A percentile compares a stretch with the other conserved stretches of the same genome.
Conservation (phyloP, 139 green algal species). For the Marvania coccoides region DNA sequence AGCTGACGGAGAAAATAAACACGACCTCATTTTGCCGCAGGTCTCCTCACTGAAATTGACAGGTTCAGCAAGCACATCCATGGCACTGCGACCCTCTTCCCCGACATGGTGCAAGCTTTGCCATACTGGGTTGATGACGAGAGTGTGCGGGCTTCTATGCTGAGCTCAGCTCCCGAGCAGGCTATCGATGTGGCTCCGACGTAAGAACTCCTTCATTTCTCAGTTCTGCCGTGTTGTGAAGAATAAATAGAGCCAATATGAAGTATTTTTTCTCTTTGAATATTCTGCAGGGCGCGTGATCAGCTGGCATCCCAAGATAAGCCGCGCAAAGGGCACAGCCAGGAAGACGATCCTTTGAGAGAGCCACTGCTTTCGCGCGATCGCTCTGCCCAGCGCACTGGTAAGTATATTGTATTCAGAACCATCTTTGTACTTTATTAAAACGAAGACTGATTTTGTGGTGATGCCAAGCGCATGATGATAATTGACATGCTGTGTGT, state of each 20-base stretch:
- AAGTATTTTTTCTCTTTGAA: neutral
- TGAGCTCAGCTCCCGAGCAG: constrained; percentile 37
- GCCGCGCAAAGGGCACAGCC: constrained; percentile 4
- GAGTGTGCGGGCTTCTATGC: constrained; percentile 51
- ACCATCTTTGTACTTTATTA: too few species aligned
- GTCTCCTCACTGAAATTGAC: constrained; percentile 55
- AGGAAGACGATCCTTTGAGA: neutral
- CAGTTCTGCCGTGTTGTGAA: neutral
- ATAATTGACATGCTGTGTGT: too few species aligned
- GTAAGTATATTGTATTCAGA: too few species aligned
- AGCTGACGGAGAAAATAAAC: too few species aligned
- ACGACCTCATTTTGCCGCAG: constrained; percentile 7
- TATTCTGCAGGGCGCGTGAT: constrained; percentile 3
- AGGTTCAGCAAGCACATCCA: constrained; percentile 96
- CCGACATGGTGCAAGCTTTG: constrained; percentile 78
- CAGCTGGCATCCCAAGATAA: constrained; percentile 1
- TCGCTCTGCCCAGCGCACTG: too few species aligned
- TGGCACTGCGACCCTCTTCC: constrained; percentile 71
- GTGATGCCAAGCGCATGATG: too few species aligned
- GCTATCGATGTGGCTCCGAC: constrained; percentile 10
- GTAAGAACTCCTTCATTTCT: neutral
- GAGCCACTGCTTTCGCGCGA: neutral
- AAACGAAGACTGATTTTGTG: too few species aligned
- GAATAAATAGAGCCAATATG: neutral
- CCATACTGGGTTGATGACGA: constrained; percentile 95